These are phyloP conservation scores for Colletotrichum sp. DNA, from an alignment of 2,329 filamentous ascomycete species.

Conservation along the genomic window DNA sequence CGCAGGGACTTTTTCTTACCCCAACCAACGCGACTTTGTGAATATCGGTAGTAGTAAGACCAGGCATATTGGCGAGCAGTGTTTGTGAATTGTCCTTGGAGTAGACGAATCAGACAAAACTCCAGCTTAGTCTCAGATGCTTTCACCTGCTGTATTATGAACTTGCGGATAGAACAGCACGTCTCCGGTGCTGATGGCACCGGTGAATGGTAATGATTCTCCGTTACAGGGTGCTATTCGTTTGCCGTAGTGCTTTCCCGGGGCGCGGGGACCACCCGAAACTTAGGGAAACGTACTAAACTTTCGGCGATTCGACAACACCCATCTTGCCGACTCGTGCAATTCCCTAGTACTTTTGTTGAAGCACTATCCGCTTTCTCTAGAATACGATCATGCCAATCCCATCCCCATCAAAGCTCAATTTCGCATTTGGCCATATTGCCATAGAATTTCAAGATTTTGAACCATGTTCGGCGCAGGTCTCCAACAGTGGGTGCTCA, in stretches of 20 bases:
- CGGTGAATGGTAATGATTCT: neutral
- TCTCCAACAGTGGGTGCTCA: neutral
- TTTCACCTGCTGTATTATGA: neutral
- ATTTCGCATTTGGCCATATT: neutral
- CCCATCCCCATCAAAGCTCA: rapidly evolving
- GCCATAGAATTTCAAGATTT: neutral
- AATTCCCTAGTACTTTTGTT: neutral
- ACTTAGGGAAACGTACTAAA: neutral
- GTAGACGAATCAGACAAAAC: neutral
- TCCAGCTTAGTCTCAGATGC: rapidly evolving
- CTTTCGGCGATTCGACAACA: neutral
- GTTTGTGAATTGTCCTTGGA: neutral
- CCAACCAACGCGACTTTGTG: neutral
- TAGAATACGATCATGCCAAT: rapidly evolving
- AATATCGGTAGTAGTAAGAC: neutral
- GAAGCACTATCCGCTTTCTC: neutral
- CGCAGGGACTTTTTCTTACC: neutral
- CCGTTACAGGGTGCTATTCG: neutral
- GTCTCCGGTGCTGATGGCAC: rapidly evolving
- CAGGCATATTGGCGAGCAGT: neutral
- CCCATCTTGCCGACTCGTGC: neutral
- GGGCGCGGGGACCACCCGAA: neutral
- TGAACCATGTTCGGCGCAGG: neutral
- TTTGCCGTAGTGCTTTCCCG: neutral
- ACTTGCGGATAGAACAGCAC: rapidly evolving